Conservation (phyloP, 2,329 filamentous ascomycete genomes). For the Penicillium crustosum region DNA sequence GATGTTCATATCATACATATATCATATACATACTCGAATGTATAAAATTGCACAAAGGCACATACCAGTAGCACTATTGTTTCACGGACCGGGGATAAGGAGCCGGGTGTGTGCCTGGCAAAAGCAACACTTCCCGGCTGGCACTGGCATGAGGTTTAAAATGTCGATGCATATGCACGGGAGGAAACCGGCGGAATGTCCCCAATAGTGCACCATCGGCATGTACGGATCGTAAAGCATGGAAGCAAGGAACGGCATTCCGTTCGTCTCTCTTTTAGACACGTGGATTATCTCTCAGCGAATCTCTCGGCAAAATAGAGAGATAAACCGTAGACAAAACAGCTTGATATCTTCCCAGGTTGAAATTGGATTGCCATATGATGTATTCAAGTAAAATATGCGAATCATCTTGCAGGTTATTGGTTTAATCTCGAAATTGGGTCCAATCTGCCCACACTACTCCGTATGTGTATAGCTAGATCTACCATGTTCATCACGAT, state of each 20-base stretch:
- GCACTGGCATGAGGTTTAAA: conserved; percentile 8
- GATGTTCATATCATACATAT: too few species aligned
- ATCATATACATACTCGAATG: not conserved
- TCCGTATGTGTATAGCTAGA: not conserved
- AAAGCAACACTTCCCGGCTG: not conserved
- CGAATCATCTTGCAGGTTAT: not conserved
- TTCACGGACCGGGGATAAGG: not conserved
- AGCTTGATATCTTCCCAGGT: not conserved
- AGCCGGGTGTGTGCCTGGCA: conserved; percentile 6
- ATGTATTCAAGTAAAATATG: conserved; percentile 9
- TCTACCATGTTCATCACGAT: not conserved
- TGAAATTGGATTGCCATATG: too few species aligned
- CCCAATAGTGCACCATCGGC: conserved; percentile 6
- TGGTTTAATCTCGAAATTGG: not conserved
- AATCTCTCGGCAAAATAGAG: not conserved
- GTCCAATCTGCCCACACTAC: not conserved
- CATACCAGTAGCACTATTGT: not conserved
- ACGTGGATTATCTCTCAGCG: conserved; percentile 14
- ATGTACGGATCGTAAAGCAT: conserved; percentile 7
- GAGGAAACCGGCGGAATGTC: conserved; percentile 7
- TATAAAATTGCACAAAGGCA: not conserved
- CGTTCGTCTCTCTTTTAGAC: conserved; percentile 16
- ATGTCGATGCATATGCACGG: conserved; percentile 1
- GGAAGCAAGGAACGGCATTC: conserved; percentile 16
- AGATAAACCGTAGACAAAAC: not conserved